These are phyloP conservation scores for Chrysanthemum seticuspe DNA, from an alignment of 129 eudicot species.

Conservation along the genomic window DNA sequence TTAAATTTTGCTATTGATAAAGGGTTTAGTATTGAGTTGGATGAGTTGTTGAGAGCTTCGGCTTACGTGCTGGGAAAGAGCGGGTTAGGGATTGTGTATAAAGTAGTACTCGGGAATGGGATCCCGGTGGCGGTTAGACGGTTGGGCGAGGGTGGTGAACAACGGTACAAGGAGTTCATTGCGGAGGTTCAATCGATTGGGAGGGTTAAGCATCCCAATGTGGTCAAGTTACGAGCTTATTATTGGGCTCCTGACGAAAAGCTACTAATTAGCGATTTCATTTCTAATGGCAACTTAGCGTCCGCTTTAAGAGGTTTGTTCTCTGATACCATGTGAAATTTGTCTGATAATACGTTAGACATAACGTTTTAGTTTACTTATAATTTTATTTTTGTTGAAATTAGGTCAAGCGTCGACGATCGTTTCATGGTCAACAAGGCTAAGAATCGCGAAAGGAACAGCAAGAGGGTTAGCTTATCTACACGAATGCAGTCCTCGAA, in stretches of 20 bases:
- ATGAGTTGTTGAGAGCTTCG: slow-evolving; percentile 88
- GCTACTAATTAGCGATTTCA: slow-evolving; percentile 85
- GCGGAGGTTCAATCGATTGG: slow-evolving; percentile 90
- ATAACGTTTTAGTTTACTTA: no score
- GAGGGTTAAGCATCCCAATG: slow-evolving; percentile 85
- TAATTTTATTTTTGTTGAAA: no score
- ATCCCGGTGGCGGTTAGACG: slow-evolving; percentile 93
- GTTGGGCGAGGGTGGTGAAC: slow-evolving; percentile 97
- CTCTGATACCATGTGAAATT: no score
- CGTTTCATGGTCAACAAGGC: slow-evolving; percentile 70
- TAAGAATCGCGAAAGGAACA: slow-evolving; percentile 77
- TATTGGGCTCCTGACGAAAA: slow-evolving; percentile 99
- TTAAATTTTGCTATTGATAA: slow-evolving; percentile 57
- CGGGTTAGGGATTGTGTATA: slow-evolving; percentile 92
- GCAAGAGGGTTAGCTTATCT: slow-evolving; percentile 93
- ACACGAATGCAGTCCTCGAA: slow-evolving; percentile 97
- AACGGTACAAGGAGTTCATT: slow-evolving; percentile 85
- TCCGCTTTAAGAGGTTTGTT: no score
- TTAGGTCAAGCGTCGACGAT: slow-evolving; percentile 58
- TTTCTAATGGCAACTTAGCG: slow-evolving; percentile 89
- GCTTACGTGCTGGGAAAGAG: slow-evolving; percentile 98
- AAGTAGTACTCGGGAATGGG: slow-evolving; percentile 92
- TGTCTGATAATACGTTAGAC: no score
- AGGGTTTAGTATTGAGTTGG: slow-evolving; percentile 81
- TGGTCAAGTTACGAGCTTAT: slow-evolving; percentile 89